A percentile compares a stretch with the other conserved stretches of the same genome.
phyloP scores from a whole-genome alignment of 306 rosid species.

The Arachis hypogaea region DNA sequence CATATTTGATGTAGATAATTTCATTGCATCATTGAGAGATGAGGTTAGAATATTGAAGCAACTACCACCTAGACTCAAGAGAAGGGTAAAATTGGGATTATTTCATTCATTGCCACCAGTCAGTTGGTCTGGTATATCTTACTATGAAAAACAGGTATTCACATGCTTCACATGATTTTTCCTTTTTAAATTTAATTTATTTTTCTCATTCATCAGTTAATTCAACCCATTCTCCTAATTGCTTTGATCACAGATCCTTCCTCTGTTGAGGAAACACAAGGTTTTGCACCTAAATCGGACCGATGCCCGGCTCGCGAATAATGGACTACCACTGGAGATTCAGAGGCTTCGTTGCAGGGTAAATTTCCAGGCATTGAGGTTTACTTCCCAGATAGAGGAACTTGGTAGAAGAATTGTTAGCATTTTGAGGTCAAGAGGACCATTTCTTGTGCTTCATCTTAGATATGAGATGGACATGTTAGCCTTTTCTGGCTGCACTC shows the following conservation, averaged over 20 bases:
- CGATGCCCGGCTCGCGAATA: constrained; percentile 82
- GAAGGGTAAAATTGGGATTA: constrained; percentile 54
- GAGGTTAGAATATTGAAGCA: constrained; percentile 80
- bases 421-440: constrained; percentile 79
- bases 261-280: constrained; percentile 68
- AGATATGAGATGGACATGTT: constrained; percentile 99
- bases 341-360: constrained; percentile 85
- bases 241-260: constrained; percentile 64
- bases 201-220: neutral
- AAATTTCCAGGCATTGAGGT: constrained; percentile 74
- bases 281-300: constrained; percentile 84
- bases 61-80: constrained; percentile 73
- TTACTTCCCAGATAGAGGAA: constrained; percentile 75
- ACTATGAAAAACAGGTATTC: constrained; percentile 74
- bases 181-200: constrained; percentile 1
- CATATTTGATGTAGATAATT: constrained; percentile 77
- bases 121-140: constrained; percentile 88
- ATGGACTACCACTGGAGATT: constrained; percentile 68
- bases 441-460: constrained; percentile 94
- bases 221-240: constrained; percentile 19
- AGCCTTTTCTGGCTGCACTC: constrained; percentile 93
- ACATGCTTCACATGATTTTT: neutral
- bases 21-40: constrained; percentile 76
- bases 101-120: constrained; percentile 70
- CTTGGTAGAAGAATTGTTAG: constrained; percentile 74